These are phyloP conservation scores for Apodospora peruviana DNA, from an alignment of 495 filamentous ascomycete species.

Conservation along the genomic window DNA sequence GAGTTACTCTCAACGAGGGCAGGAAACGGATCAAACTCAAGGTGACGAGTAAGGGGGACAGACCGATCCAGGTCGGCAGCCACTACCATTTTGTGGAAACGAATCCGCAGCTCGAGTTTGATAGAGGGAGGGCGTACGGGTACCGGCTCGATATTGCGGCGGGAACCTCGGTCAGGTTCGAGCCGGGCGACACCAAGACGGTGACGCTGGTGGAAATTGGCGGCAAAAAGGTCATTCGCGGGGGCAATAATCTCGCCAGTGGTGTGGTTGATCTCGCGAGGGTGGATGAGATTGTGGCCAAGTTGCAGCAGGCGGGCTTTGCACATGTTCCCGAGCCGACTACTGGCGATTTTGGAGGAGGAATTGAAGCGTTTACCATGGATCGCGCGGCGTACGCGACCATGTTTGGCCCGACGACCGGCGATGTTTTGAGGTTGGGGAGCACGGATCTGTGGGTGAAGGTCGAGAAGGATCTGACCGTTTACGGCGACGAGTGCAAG, in stretches of 20 bases:
- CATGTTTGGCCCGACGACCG: slow-evolving; percentile 93
- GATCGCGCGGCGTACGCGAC: slow-evolving; percentile 69
- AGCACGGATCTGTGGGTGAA: slow-evolving; percentile 86
- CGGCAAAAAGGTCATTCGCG: slow-evolving; percentile 73
- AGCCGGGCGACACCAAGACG: slow-evolving; percentile 89
- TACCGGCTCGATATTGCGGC: slow-evolving; percentile 86
- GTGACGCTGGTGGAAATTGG: slow-evolving; percentile 91
- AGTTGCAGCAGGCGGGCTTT: slow-evolving; percentile 68
- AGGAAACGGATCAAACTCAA: slow-evolving; percentile 65
- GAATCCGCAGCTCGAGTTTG: slow-evolving; percentile 87
- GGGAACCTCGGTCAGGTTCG: slow-evolving; percentile 89
- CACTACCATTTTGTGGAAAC: slow-evolving; percentile 97
- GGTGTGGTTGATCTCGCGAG: slow-evolving; percentile 62
- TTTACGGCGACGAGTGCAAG: slow-evolving; percentile 89
- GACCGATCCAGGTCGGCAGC: slow-evolving; percentile 89
- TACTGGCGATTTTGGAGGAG: background rate
- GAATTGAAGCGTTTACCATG: slow-evolving; percentile 58
- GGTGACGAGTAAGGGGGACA: slow-evolving; percentile 82
- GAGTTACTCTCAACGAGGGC: slow-evolving; percentile 67
- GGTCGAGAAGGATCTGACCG: slow-evolving; percentile 82
- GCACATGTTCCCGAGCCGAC: slow-evolving; percentile 63
- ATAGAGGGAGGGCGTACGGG: slow-evolving; percentile 78
- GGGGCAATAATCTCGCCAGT: slow-evolving; percentile 74
- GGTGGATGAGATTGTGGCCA: slow-evolving; percentile 57
- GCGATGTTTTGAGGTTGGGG: slow-evolving; percentile 76